phyloP scores from a whole-genome alignment of 1,284 basidiomycete genomes.

The Psilocybe mexicana region DNA sequence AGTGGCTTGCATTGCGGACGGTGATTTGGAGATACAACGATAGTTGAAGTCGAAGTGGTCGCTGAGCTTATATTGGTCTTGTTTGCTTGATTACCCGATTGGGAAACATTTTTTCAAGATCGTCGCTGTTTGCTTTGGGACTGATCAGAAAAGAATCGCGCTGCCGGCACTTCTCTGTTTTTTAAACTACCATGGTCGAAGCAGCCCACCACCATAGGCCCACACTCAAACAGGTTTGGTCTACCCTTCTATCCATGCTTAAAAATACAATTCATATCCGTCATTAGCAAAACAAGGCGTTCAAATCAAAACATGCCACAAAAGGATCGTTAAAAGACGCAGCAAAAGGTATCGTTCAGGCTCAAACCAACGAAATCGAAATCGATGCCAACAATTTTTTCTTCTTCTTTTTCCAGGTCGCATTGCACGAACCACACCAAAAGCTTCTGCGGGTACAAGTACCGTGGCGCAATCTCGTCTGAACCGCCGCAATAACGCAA shows the following conservation, averaged over 20 bases:
- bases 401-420: slow-evolving; percentile 48
- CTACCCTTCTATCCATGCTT: neutral
- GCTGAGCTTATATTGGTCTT: no score
- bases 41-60: no score
- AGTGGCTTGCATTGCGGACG: slow-evolving; percentile 39
- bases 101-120: slow-evolving; percentile 14
- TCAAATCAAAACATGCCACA: slow-evolving; percentile 87
- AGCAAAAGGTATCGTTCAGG: slow-evolving; percentile 65
- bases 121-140: neutral
- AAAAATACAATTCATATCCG: neutral
- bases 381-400: slow-evolving; percentile 25
- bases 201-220: slow-evolving; percentile 65
- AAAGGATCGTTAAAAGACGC: slow-evolving; percentile 81
- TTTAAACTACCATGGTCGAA: slow-evolving; percentile 34
- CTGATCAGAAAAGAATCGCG: slow-evolving; percentile 2
- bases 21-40: neutral
- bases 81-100: slow-evolving; percentile 8
- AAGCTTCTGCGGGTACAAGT: slow-evolving; percentile 42
- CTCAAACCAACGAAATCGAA: neutral
- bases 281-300: slow-evolving; percentile 81
- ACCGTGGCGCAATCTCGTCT: slow-evolving; percentile 59
- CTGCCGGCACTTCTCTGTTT: neutral
- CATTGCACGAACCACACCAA: slow-evolving; percentile 53
- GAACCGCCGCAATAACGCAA: slow-evolving; percentile 78
- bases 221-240: slow-evolving; percentile 80